A percentile compares a stretch with the other conserved stretches of the same genome.
Conservation (phyloP, 73 alveolate genomes). For the Paramecium biaurelia region DNA sequence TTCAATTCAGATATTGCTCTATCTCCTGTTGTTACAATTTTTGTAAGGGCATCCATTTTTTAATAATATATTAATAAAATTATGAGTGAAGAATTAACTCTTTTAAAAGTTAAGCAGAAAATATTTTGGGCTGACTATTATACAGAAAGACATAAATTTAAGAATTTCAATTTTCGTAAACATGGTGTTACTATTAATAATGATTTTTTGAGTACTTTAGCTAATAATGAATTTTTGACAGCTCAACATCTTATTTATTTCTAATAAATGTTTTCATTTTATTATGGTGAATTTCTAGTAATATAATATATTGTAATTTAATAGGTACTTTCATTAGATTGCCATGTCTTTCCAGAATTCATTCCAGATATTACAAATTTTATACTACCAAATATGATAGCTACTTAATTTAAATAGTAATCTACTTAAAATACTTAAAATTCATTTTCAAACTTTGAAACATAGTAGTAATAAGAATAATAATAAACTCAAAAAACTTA, state of each 20-base stretch:
- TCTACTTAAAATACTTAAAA: background rate
- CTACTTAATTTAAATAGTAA: background rate
- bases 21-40: constrained; percentile 10
- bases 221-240: background rate
- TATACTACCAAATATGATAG: background rate
- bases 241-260: background rate
- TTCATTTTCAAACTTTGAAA: background rate
- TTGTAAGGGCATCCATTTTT: constrained; percentile 13
- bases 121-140: constrained; percentile 9
- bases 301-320: background rate
- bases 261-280: background rate
- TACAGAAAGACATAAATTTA: background rate
- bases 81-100: constrained; percentile 10
- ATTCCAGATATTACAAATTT: background rate
- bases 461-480: background rate
- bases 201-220: background rate
- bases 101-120: background rate
- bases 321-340: constrained; percentile 24
- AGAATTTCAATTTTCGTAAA: background rate
- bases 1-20: constrained; percentile 16
- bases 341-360: background rate
- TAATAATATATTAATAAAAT: background rate
- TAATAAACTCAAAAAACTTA: background rate
- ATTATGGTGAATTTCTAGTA: background rate
- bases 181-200: background rate